phyloP scores from a whole-genome alignment of 2,329 filamentous ascomycete species.

The Curvularia sp. region DNA sequence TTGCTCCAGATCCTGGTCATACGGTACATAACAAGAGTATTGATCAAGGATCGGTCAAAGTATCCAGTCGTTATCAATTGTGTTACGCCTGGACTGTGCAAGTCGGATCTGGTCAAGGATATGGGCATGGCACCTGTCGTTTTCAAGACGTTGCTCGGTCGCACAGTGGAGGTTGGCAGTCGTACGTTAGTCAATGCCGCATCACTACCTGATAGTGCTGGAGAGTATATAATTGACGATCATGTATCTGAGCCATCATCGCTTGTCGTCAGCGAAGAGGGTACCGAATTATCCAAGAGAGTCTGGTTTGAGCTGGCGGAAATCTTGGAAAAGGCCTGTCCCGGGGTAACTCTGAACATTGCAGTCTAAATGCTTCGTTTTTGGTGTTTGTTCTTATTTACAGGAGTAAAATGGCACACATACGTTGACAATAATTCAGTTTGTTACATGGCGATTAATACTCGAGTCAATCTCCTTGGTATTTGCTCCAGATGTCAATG shows the following conservation, averaged over 20 bases:
- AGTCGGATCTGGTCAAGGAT: constrained; percentile 19
- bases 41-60: constrained; percentile 11
- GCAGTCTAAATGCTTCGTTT: not conserved
- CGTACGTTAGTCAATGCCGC: constrained; percentile 50
- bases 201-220: constrained; percentile 37
- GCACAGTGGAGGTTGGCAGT: constrained; percentile 49
- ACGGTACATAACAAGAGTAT: constrained; percentile 23
- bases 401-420: not conserved
- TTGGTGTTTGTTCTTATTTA: not conserved
- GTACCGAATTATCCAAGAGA: constrained; percentile 39
- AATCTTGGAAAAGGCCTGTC: constrained; percentile 45
- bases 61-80: constrained; percentile 35
- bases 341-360: constrained; percentile 24
- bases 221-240: constrained; percentile 48
- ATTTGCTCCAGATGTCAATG: not conserved
- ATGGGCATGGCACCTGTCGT: constrained; percentile 14
- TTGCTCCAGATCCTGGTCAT: constrained; percentile 33
- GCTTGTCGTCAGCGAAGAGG: constrained; percentile 45
- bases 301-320: constrained; percentile 49
- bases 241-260: constrained; percentile 30
- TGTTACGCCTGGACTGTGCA: constrained; percentile 39
- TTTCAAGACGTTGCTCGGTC: constrained; percentile 30
- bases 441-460: not conserved
- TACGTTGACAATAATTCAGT: not conserved
- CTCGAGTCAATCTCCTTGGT: not conserved